phyloP scores from a whole-genome alignment of 2,329 filamentous ascomycete genomes.

The Cladosporium sp. region DNA sequence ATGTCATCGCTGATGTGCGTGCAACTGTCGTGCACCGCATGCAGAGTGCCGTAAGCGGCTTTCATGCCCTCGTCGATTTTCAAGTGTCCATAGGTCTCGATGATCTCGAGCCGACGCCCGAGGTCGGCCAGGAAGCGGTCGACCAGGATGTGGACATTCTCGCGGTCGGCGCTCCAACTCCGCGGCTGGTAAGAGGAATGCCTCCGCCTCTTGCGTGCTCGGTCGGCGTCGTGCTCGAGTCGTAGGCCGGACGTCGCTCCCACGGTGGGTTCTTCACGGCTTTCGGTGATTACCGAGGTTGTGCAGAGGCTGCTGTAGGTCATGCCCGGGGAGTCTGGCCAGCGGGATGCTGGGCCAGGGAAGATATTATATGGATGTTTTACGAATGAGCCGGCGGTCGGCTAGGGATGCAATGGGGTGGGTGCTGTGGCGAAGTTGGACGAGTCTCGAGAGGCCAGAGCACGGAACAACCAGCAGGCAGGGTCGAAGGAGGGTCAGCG shows the following conservation, averaged over 20 bases:
- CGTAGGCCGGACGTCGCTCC: constrained; percentile 31
- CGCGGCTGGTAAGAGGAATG: constrained; percentile 43
- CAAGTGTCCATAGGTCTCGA: constrained; percentile 81
- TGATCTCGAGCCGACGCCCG: constrained; percentile 75
- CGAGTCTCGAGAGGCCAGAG: no score
- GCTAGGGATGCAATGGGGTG: no score
- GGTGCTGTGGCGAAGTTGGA: no score
- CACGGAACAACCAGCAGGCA: no score
- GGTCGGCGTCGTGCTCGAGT: constrained; percentile 31
- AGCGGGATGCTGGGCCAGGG: not conserved
- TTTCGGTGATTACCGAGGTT: constrained; percentile 22
- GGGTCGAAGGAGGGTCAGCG: no score
- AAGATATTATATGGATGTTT: no score
- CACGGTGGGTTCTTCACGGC: constrained; percentile 39
- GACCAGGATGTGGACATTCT: constrained; percentile 47
- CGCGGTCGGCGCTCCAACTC: constrained; percentile 40
- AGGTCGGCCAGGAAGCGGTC: constrained; percentile 80
- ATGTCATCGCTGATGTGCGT: constrained; percentile 85
- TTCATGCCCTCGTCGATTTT: constrained; percentile 78
- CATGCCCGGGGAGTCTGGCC: not conserved
- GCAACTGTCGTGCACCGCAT: constrained; percentile 81
- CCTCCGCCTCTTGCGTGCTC: constrained; percentile 35
- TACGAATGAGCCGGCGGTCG: no score
- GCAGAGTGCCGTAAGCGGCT: constrained; percentile 76
- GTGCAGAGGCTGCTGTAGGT: constrained; percentile 6